Base-by-base conservation (phyloP, 202 grass and related monocot species). In the Alloteropsis angusta region DNA sequence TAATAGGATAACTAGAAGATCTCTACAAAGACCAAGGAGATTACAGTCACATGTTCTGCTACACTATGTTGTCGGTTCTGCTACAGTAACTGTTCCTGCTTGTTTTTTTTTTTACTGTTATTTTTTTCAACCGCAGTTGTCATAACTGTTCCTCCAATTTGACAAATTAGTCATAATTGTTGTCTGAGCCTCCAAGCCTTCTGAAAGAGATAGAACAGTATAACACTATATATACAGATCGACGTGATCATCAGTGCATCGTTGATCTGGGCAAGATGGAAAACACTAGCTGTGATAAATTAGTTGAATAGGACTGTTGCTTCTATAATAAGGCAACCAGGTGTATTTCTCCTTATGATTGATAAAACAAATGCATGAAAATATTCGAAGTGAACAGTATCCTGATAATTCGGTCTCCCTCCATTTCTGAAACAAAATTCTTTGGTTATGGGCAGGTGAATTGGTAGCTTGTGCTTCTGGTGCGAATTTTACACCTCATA, bases 401-500 rank as follows among this genome's bases (percentile, higher is more conserved):
- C 46, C 32, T 53, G 8, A 77, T 10, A 56, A 26, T 48, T 73
- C 0, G 4, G 7, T 72, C 1, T 36, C 12, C 8, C 17, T 35
- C 42, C 15, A 6, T 55, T 68, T 64, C 76, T 85, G 5, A 83
- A 11, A 72, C 54, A 61, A 54, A 7, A 80, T 62, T 43, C 19
- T 84, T 64, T 64, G 23, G 32, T 86, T 85, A 16, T 87, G 34
- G 71, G 30, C 87, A 89, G 92, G 84, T 60, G 87, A 89, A 68
- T 69, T 90, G 79, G 66, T 87, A 50, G 72, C 84, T 75, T 90
- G 89, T 83, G 83, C 84, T 85, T 88, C 92, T 66, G 92, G 89
- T 18, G 84, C 87, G 28, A 92, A 92, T 60, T 95, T 95, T 74
- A 89, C 81, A 52, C 89, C 92, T 30, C 92, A 95, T 83, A 86